Percentiles rank a stretch among this genome's conserved stretches.
These are phyloP conservation scores for Hymenoscyphus salicellus DNA, from an alignment of 2,329 filamentous ascomycete genomes.

Conservation along the genomic window DNA sequence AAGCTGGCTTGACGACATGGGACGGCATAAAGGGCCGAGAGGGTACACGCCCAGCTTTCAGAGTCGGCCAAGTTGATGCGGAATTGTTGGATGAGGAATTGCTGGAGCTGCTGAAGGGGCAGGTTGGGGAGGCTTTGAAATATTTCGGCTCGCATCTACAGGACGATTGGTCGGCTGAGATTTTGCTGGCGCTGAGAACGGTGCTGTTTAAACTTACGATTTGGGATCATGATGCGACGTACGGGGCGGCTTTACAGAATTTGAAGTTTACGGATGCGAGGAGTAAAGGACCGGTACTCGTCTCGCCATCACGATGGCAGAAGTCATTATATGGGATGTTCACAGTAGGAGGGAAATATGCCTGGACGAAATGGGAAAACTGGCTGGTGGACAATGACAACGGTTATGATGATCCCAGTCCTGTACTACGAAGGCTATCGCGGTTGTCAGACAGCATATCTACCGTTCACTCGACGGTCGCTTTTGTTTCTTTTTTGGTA, in stretches of 20 bases:
- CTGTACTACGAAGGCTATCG: constrained; percentile 55
- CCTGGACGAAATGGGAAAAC: constrained; percentile 88
- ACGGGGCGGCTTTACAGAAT: constrained; percentile 90
- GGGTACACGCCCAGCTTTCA: constrained; percentile 79
- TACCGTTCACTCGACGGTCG: constrained; percentile 75
- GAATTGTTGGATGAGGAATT: constrained; percentile 94
- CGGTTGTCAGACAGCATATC: constrained; percentile 66
- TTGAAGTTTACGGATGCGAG: constrained; percentile 86
- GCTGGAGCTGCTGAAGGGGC: constrained; percentile 75
- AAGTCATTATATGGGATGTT: constrained; percentile 80
- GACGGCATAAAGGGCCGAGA: constrained; percentile 69
- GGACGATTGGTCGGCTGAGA: constrained; percentile 86
- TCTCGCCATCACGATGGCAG: constrained; percentile 74
- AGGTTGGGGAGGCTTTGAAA: constrained; percentile 84
- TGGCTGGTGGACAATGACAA: constrained; percentile 76
- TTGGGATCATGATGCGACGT: constrained; percentile 95
- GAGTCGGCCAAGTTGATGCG: constrained; percentile 93
- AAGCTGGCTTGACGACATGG: constrained; percentile 56
- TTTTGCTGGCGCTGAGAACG: constrained; percentile 71
- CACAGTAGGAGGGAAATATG: constrained; percentile 84
- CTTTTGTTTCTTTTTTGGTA: constrained; percentile 80
- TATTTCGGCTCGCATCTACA: constrained; percentile 77
- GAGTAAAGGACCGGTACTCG: constrained; percentile 56
- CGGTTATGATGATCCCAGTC: constrained; percentile 63
- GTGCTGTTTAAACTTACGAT: constrained; percentile 91